Evolutionary conservation across 108 stramenopile genomes (phyloP).

Genomic region (Schizochytrium sp.): DNA sequence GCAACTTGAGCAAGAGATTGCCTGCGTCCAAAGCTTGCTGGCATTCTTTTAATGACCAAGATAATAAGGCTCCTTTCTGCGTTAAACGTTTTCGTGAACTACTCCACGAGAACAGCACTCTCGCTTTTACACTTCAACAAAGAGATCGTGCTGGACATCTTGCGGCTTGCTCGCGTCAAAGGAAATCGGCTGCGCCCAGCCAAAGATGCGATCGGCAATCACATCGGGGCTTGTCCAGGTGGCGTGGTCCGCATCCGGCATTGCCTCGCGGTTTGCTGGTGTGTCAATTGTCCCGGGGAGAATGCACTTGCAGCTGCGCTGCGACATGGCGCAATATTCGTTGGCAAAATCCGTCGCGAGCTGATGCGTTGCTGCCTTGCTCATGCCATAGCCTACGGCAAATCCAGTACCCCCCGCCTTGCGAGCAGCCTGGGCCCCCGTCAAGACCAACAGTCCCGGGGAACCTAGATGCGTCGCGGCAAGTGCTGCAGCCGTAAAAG

Average conservation of each 20-base stretch:
- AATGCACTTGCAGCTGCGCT: neutral
- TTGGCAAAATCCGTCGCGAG: neutral
- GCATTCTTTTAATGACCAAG: too few species aligned
- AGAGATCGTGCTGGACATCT: neutral
- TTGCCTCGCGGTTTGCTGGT: conserved; percentile 15
- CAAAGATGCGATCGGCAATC: conserved; percentile 2
- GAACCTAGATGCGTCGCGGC: neutral
- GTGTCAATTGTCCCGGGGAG: conserved; percentile 18
- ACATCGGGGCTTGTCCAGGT: conserved; percentile 7
- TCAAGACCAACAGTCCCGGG: conserved; percentile 18
- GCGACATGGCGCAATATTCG: neutral
- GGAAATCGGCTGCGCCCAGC: neutral
- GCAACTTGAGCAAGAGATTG: too few species aligned
- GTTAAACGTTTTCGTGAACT: too few species aligned
- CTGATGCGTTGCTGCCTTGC: conserved; percentile 21
- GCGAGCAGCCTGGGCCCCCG: conserved; percentile 18
- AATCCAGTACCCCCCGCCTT: conserved; percentile 3
- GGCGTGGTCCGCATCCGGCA: conserved; percentile 20
- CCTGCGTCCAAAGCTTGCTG: too few species aligned
- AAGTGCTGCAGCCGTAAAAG: neutral
- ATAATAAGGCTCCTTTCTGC: too few species aligned
- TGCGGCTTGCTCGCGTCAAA: neutral
- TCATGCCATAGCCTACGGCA: conserved; percentile 24
- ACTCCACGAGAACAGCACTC: too few species aligned
- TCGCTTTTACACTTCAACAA: neutral